A percentile compares a stretch with the other conserved stretches of the same genome.
Conservation (phyloP, 1,284 basidiomycete genomes). For the Veloporphyrellus conicus region DNA sequence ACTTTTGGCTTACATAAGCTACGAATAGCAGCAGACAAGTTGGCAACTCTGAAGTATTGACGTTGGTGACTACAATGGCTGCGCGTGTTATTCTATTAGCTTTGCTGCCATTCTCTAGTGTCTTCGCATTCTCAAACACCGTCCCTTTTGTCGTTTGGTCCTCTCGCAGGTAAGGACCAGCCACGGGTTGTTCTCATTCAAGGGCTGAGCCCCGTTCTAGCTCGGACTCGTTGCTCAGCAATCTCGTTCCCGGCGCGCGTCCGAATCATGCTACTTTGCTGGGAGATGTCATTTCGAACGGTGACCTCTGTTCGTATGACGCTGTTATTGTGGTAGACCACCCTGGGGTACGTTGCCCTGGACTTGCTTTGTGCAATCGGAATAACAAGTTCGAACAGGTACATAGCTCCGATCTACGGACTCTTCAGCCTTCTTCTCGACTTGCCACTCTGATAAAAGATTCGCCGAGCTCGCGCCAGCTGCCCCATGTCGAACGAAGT, state of each 20-base stretch:
- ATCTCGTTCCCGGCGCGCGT: conserved; percentile 33
- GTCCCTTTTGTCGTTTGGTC: conserved; percentile 68
- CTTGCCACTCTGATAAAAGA: conserved; percentile 44
- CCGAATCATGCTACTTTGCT: conserved; percentile 37
- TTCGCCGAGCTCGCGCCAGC: conserved; percentile 54
- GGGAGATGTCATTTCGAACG: conserved; percentile 42
- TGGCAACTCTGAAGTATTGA: not conserved
- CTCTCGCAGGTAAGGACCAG: conserved; percentile 50
- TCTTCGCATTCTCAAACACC: conserved; percentile 55
- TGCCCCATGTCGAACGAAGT: conserved; percentile 51
- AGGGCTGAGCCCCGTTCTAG: conserved; percentile 30
- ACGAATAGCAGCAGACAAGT: not conserved
- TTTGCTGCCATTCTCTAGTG: conserved; percentile 40
- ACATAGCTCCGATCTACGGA: conserved; percentile 65
- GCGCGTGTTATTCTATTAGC: conserved; percentile 28
- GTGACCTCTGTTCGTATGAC: conserved; percentile 57
- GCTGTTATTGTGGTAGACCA: conserved; percentile 65
- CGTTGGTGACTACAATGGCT: conserved; percentile 18
- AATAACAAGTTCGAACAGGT: conserved; percentile 40
- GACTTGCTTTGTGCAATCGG: not conserved
- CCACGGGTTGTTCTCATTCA: not conserved
- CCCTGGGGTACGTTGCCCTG: conserved; percentile 51
- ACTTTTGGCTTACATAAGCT: conserved; percentile 25
- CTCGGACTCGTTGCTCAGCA: conserved; percentile 41
- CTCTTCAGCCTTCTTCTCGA: conserved; percentile 48